A percentile compares a stretch with the other conserved stretches of the same genome.
Evolutionary conservation across 1,284 basidiomycete species (phyloP).

Genomic region (Mycena citricolor): DNA sequence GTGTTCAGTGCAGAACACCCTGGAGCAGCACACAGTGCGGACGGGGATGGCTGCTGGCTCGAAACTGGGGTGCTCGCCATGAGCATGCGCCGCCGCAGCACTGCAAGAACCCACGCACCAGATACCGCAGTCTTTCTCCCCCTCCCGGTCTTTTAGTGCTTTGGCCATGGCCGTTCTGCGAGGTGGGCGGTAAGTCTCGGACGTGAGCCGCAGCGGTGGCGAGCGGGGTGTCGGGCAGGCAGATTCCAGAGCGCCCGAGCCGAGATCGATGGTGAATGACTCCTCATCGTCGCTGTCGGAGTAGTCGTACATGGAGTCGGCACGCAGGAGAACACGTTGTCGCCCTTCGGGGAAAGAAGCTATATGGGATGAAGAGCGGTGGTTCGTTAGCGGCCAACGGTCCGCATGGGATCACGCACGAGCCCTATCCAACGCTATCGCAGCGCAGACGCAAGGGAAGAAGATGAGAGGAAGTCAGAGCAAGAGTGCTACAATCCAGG

Average conservation of each 20-base stretch:
- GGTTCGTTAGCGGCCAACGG: too few relatives aligned
- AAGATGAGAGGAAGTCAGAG: too few relatives aligned
- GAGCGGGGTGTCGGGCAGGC: conserved; percentile 22
- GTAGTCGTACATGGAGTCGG: too few relatives aligned
- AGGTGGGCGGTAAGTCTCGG: conserved; percentile 16
- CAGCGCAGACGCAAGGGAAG: too few relatives aligned
- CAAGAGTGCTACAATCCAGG: too few relatives aligned
- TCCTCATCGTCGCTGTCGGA: conserved; percentile 24
- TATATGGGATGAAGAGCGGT: too few relatives aligned
- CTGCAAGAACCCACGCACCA: conserved; percentile 28
- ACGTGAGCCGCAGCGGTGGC: conserved; percentile 16
- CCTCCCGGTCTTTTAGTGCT: conserved; percentile 8
- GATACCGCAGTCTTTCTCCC: conserved; percentile 39
- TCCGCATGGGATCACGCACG: too few relatives aligned
- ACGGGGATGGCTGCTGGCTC: conserved; percentile 36
- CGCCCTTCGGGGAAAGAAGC: too few relatives aligned
- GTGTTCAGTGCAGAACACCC: conserved; percentile 38
- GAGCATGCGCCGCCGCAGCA: background rate
- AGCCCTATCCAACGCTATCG: too few relatives aligned
- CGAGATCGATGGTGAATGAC: conserved; percentile 28
- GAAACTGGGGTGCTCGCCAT: conserved; percentile 29
- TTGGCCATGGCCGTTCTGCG: conserved; percentile 1
- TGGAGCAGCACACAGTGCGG: conserved; percentile 37
- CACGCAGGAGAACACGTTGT: too few relatives aligned
- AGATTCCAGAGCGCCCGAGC: conserved; percentile 26